Percentiles rank a stretch among this genome's conserved stretches.
These are phyloP conservation scores for Lachancea fermentati DNA, from an alignment of 805 yeast species.

Conservation along the genomic window DNA sequence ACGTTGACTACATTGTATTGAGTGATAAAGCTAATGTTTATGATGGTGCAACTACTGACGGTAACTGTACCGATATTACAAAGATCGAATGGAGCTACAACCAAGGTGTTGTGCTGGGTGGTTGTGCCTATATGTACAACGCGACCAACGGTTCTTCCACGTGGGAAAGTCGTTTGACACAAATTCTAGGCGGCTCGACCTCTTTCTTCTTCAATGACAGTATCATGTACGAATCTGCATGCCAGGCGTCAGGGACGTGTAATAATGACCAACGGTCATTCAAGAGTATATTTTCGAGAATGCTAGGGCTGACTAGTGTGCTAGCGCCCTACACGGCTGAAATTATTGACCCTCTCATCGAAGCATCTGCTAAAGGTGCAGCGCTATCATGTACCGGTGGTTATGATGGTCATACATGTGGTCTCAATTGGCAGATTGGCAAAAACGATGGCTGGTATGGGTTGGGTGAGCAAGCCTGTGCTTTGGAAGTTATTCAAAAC, in stretches of 20 bases:
- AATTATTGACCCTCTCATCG: constrained; percentile 37
- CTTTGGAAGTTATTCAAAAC: constrained; percentile 57
- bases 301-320: constrained; percentile 51
- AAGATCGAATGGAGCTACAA: constrained; percentile 61
- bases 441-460: constrained; percentile 66
- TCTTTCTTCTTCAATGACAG: constrained; percentile 42
- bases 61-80: constrained; percentile 57
- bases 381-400: constrained; percentile 73
- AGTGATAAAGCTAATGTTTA: constrained; percentile 59
- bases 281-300: constrained; percentile 62
- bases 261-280: constrained; percentile 75
- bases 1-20: constrained; percentile 38
- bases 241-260: constrained; percentile 49
- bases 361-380: constrained; percentile 57
- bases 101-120: constrained; percentile 61
- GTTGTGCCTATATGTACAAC: constrained; percentile 65
- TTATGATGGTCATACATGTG: constrained; percentile 70
- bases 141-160: constrained; percentile 44
- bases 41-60: constrained; percentile 61
- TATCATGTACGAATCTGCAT: constrained; percentile 57
- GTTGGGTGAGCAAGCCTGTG: constrained; percentile 73
- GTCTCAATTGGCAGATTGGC: constrained; percentile 53
- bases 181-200: constrained; percentile 41
- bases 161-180: constrained; percentile 46
- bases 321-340: constrained; percentile 47